phyloP scores from a whole-genome alignment of 1,284 basidiomycete genomes.

The Ustilago shanxiensis region DNA sequence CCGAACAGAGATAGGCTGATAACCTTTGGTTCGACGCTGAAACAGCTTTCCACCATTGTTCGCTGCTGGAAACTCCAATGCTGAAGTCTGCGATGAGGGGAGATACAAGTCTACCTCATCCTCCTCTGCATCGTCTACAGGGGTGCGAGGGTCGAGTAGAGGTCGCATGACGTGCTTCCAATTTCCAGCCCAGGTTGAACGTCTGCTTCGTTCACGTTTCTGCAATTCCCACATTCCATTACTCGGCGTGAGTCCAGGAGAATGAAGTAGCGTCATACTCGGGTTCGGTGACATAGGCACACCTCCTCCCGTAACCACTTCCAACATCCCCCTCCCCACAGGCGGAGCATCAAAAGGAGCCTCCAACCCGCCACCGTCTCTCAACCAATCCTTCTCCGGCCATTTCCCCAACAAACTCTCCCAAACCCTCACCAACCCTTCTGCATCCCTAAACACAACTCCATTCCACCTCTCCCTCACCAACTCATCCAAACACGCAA shows the following conservation, averaged over 20 bases:
- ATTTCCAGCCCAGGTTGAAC: slow-evolving; percentile 54
- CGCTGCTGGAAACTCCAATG: slow-evolving; percentile 15
- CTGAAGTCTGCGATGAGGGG: slow-evolving; percentile 9
- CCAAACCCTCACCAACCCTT: slow-evolving; percentile 80
- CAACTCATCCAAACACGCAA: slow-evolving; percentile 86
- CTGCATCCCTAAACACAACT: slow-evolving; percentile 79
- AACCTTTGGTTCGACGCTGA: slow-evolving; percentile 12
- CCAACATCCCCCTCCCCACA: not conserved
- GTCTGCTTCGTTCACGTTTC: slow-evolving; percentile 3
- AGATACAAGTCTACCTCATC: not conserved
- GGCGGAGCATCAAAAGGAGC: slow-evolving; percentile 27
- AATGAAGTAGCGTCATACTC: slow-evolving; percentile 50
- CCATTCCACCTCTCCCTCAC: slow-evolving; percentile 87
- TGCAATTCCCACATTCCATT: not conserved
- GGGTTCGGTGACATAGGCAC: slow-evolving; percentile 44
- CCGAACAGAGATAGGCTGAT: not conserved
- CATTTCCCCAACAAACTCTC: slow-evolving; percentile 70
- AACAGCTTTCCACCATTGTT: not conserved
- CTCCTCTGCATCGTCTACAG: slow-evolving; percentile 2
- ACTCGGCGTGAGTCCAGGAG: slow-evolving; percentile 28
- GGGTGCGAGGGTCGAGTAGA: slow-evolving; percentile 20
- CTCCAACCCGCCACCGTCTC: slow-evolving; percentile 26
- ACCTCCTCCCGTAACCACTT: not conserved
- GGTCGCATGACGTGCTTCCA: slow-evolving; percentile 62
- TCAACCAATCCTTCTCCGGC: slow-evolving; percentile 35